phyloP scores from a whole-genome alignment of 2,329 filamentous ascomycete genomes.

The Trichoderma pleuroti region DNA sequence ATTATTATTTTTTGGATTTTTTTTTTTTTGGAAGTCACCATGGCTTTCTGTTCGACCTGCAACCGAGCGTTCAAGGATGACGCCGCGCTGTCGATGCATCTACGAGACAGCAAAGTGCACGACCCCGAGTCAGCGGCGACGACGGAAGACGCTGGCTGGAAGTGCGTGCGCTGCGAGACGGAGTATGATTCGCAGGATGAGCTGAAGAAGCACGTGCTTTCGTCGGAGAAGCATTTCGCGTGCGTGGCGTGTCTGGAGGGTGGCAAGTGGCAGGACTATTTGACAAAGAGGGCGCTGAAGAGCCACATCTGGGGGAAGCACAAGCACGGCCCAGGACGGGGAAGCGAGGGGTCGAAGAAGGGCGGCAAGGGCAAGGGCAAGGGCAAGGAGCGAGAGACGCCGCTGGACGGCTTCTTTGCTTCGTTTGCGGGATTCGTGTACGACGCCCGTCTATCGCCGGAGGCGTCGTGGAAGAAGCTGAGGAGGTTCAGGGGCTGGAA shows the following conservation, averaged over 20 bases:
- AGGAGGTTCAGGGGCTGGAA: not conserved
- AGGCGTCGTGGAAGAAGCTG: not conserved
- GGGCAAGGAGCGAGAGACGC: not conserved
- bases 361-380: not conserved
- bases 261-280: not conserved
- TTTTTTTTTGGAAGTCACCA: not conserved
- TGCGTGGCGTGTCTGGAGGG: not conserved
- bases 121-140: not conserved
- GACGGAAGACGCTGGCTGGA: not conserved
- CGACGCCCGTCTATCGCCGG: not conserved
- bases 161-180: not conserved
- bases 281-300: not conserved
- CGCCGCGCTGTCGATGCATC: not conserved
- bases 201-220: not conserved
- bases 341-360: not conserved
- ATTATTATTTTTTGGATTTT: not conserved
- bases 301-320: not conserved
- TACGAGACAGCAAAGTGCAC: not conserved
- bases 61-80: not conserved
- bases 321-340: not conserved
- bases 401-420: not conserved
- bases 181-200: not conserved
- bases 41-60: not conserved
- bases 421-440: not conserved
- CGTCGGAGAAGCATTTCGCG: not conserved